A percentile compares a stretch with the other conserved stretches of the same genome.
Conservation (phyloP, 805 yeast species). For the Blastobotrys parvus region DNA sequence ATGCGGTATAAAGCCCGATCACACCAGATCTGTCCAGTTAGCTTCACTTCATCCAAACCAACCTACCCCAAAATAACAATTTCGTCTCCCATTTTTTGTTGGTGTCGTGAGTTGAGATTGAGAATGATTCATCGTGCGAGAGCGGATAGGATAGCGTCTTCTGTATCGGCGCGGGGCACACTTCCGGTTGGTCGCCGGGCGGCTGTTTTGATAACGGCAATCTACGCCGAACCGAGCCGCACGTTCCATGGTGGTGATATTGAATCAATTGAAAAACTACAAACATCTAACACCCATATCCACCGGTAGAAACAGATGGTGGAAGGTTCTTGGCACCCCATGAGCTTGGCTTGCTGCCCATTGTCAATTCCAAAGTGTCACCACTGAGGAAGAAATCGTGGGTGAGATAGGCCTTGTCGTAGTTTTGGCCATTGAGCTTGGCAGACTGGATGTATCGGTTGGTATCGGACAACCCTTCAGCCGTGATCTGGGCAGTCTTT, state of each 20-base stretch:
- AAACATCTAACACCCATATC: constrained; percentile 2
- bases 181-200: too few relatives aligned
- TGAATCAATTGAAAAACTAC: too few relatives aligned
- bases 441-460: constrained; percentile 5
- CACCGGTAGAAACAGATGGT: constrained; percentile 10
- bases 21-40: constrained; percentile 49
- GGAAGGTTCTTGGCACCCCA: constrained; percentile 19
- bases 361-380: constrained; percentile 19
- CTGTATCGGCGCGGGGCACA: too few relatives aligned
- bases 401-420: constrained; percentile 28
- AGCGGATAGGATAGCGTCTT: too few relatives aligned
- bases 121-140: too few relatives aligned
- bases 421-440: constrained; percentile 8
- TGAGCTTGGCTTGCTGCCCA: constrained; percentile 11
- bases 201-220: too few relatives aligned
- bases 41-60: constrained; percentile 3
- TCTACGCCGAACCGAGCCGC: too few relatives aligned
- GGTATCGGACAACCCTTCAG: constrained; percentile 20
- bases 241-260: too few relatives aligned
- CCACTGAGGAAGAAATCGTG: constrained; percentile 29
- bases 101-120: too few relatives aligned
- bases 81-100: constrained; percentile 2
- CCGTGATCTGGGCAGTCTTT: constrained; percentile 20
- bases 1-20: constrained; percentile 56
- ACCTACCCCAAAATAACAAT: constrained; percentile 5